These are phyloP conservation scores for Penicillium sp. DNA, from an alignment of 2,329 filamentous ascomycete species.

Conservation along the genomic window DNA sequence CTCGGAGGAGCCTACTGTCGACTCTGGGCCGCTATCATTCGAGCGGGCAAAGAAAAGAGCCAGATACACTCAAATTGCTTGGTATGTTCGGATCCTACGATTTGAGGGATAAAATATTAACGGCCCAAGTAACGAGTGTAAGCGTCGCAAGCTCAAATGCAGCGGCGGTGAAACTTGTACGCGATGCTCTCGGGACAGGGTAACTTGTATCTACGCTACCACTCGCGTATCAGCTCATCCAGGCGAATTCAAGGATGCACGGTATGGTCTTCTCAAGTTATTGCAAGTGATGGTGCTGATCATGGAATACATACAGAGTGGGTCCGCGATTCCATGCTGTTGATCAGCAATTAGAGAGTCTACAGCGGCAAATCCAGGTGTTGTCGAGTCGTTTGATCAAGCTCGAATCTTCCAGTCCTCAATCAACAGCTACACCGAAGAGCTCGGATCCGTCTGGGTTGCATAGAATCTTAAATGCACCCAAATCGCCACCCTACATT, in stretches of 20 bases:
- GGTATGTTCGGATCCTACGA: slow-evolving; percentile 24
- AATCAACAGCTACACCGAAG: slow-evolving; percentile 12
- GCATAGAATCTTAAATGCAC: slow-evolving; percentile 37
- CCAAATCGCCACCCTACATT: slow-evolving; percentile 38
- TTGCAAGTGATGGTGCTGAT: slow-evolving; percentile 6
- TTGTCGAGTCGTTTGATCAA: slow-evolving; percentile 34
- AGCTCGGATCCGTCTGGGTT: slow-evolving; percentile 20
- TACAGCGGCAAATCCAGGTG: slow-evolving; percentile 35
- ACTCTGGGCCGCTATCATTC: neutral
- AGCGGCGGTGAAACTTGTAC: slow-evolving; percentile 71
- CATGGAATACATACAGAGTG: slow-evolving; percentile 14
- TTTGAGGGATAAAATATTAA: neutral
- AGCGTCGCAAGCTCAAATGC: slow-evolving; percentile 76
- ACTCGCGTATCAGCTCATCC: slow-evolving; percentile 53
- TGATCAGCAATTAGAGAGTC: slow-evolving; percentile 32
- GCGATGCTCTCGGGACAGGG: slow-evolving; percentile 64
- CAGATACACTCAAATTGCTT: slow-evolving; percentile 42
- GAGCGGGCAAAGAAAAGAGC: slow-evolving; percentile 31
- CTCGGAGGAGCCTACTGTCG: neutral
- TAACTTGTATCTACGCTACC: slow-evolving; percentile 68
- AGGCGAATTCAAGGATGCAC: slow-evolving; percentile 22
- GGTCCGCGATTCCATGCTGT: slow-evolving; percentile 26
- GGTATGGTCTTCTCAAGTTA: slow-evolving; percentile 13
- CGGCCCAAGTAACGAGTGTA: slow-evolving; percentile 69
- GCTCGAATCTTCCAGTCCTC: slow-evolving; percentile 29